These are phyloP conservation scores for Kalanchoe fedtschenkoi DNA, from an alignment of 164 flowering plant genomes.

Conservation along the genomic window DNA sequence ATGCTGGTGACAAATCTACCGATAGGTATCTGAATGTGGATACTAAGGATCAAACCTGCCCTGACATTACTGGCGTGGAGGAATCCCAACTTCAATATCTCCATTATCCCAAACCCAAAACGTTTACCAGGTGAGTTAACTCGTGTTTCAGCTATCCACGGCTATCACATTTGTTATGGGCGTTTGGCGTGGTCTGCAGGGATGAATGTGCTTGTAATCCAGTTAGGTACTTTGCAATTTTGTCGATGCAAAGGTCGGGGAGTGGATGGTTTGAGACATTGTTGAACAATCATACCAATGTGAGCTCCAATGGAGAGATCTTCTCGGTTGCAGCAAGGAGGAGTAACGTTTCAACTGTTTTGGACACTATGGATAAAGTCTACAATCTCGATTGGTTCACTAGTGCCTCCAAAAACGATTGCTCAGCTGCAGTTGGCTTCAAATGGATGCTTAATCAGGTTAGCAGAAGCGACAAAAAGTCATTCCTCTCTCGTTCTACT, in stretches of 20 bases:
- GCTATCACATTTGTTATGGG: not conserved
- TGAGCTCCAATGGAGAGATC: conserved; percentile 47
- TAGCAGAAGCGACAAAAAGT: conserved; percentile 4
- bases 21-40: conserved; percentile 15
- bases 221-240: conserved; percentile 37
- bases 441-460: conserved; percentile 68
- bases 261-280: conserved; percentile 57
- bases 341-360: conserved; percentile 26
- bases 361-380: conserved; percentile 32
- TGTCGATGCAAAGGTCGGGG: conserved; percentile 53
- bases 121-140: conserved; percentile 35
- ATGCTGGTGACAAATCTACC: conserved; percentile 8
- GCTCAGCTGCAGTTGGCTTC: conserved; percentile 50
- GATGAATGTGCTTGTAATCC: conserved; percentile 42
- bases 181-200: conserved; percentile 19
- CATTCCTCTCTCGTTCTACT: too few species aligned
- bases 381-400: conserved; percentile 43
- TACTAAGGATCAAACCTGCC: conserved; percentile 18
- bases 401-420: conserved; percentile 49
- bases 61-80: conserved; percentile 16
- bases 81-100: conserved; percentile 27
- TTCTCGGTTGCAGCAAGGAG: conserved; percentile 29
- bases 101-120: conserved; percentile 53
- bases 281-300: conserved; percentile 40
- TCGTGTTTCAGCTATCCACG: not conserved